phyloP scores from a whole-genome alignment of 2,329 filamentous ascomycete genomes.

The Aspergillus alliaceus region DNA sequence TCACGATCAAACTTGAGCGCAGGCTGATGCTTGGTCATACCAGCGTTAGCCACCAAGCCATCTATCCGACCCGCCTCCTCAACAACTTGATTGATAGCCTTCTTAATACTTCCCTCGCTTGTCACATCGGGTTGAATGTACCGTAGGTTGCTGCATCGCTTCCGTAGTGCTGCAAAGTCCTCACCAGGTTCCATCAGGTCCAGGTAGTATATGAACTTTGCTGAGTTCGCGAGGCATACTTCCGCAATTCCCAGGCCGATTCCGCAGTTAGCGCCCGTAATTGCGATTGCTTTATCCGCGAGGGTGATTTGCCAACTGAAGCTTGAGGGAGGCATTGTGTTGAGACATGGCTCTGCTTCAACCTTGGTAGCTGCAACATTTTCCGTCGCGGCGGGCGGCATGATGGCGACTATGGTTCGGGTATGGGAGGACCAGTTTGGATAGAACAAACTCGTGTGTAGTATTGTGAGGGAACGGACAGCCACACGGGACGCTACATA shows the following conservation, averaged over 20 bases:
- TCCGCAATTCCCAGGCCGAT: constrained; percentile 50
- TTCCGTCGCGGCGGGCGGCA: background rate
- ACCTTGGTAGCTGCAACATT: background rate
- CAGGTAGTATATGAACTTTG: constrained; percentile 40
- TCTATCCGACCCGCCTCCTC: constrained; percentile 41
- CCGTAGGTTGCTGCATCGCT: constrained; percentile 44
- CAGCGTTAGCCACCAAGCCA: constrained; percentile 45
- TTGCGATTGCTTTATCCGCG: constrained; percentile 36
- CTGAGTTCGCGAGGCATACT: constrained; percentile 47
- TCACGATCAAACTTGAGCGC: constrained; percentile 45
- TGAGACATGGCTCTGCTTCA: background rate
- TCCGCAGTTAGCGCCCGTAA: constrained; percentile 39
- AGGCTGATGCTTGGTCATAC: constrained; percentile 47
- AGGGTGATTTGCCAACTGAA: constrained; percentile 42
- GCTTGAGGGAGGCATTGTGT: background rate
- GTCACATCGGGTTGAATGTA: constrained; percentile 51
- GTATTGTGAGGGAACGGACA: background rate
- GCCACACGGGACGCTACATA: no score
- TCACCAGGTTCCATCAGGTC: constrained; percentile 38
- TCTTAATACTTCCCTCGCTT: constrained; percentile 40
- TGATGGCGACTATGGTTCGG: background rate
- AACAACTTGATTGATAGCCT: constrained; percentile 44
- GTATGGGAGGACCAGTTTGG: background rate
- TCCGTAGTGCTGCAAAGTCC: constrained; percentile 36
- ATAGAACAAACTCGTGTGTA: background rate